Percentiles rank a stretch among this genome's conserved stretches.
Conservation (phyloP, 768 basidiomycete genomes). For the Collybiopsis confluens region DNA sequence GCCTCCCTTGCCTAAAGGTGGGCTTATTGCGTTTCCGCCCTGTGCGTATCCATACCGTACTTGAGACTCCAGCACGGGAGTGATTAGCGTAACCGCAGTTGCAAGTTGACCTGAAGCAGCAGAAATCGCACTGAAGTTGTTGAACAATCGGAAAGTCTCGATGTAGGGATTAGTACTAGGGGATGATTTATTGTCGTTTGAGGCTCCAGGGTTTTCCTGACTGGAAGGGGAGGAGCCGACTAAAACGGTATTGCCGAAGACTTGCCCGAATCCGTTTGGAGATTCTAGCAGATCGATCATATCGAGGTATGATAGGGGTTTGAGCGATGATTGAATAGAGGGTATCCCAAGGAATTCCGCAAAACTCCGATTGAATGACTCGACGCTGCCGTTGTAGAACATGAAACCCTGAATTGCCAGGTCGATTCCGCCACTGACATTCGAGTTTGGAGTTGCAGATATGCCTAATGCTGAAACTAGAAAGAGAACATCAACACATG, state of each 20-base stretch:
- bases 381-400: slow-evolving; percentile 35
- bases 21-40: slow-evolving; percentile 36
- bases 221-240: slow-evolving; percentile 6
- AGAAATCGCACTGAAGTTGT: slow-evolving; percentile 22
- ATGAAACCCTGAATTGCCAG: slow-evolving; percentile 23
- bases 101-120: slow-evolving; percentile 16
- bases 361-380: slow-evolving; percentile 23
- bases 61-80: slow-evolving; percentile 31
- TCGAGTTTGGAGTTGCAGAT: slow-evolving; percentile 20
- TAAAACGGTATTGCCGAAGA: slow-evolving; percentile 35
- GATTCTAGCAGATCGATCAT: slow-evolving; percentile 25
- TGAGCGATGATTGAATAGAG: slow-evolving; percentile 18
- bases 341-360: slow-evolving; percentile 38
- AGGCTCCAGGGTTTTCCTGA: neutral
- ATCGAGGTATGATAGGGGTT: slow-evolving; percentile 32
- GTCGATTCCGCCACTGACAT: slow-evolving; percentile 17
- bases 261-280: slow-evolving; percentile 27
- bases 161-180: slow-evolving; percentile 26
- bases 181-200: slow-evolving; percentile 16
- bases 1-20: slow-evolving; percentile 18
- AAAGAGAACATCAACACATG: neutral
- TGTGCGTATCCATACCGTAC: slow-evolving; percentile 27
- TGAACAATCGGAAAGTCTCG: slow-evolving; percentile 28
- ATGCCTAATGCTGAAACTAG: neutral
- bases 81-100: slow-evolving; percentile 30